These are phyloP conservation scores for Elymus sibiricus DNA, from an alignment of 176 grass and related monocot genomes.

Conservation along the genomic window DNA sequence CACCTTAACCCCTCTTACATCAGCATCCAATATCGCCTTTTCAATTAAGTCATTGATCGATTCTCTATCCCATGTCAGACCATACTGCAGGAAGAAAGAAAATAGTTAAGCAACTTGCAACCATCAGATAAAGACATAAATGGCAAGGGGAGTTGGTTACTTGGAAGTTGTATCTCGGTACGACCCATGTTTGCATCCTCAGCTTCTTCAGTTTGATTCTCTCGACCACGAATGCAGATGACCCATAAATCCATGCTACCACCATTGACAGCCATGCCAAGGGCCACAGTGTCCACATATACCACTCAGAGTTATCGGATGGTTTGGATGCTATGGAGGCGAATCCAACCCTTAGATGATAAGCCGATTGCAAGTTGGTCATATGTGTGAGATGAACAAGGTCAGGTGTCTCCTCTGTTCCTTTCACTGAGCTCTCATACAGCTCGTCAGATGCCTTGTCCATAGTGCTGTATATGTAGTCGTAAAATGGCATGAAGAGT, in stretches of 20 bases:
- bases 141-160: slow-evolving; percentile 30
- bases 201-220: slow-evolving; percentile 58
- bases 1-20: slow-evolving; percentile 71
- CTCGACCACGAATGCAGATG: slow-evolving; percentile 75
- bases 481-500: slow-evolving; percentile 92
- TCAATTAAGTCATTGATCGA: slow-evolving; percentile 85
- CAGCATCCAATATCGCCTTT: slow-evolving; percentile 86
- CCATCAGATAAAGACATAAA: neutral
- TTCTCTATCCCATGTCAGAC: slow-evolving; percentile 64
- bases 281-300: slow-evolving; percentile 57
- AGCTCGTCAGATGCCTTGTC: slow-evolving; percentile 81
- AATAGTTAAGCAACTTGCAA: slow-evolving; percentile 14
- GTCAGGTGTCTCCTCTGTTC: slow-evolving; percentile 63
- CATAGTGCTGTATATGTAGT: slow-evolving; percentile 84
- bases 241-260: slow-evolving; percentile 61
- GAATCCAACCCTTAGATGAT: slow-evolving; percentile 73
- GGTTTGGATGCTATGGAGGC: slow-evolving; percentile 82
- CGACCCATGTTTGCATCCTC: slow-evolving; percentile 81
- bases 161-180: slow-evolving; percentile 93
- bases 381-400: slow-evolving; percentile 84
- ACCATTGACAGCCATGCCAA: slow-evolving; percentile 68
- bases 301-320: slow-evolving; percentile 46
- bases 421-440: slow-evolving; percentile 62
- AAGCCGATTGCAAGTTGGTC: slow-evolving; percentile 70
- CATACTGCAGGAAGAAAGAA: slow-evolving; percentile 58